Base-by-base conservation (phyloP, 169 alveolate species). In the Plasmodium knowlesi region DNA sequence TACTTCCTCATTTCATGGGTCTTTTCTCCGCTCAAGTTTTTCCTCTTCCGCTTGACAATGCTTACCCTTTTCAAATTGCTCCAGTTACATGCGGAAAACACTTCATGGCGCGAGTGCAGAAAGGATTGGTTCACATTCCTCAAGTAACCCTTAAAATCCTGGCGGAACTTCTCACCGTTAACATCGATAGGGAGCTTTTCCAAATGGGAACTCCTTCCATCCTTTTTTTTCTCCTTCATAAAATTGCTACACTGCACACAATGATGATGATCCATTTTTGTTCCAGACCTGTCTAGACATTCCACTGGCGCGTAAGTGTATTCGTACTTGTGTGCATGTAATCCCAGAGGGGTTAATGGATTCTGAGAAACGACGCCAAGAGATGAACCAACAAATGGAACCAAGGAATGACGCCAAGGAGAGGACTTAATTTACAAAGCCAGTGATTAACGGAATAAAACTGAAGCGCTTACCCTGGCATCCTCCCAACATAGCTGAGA, bases 1-100 rank as follows among this genome's bases (percentile, higher is more conserved):
- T 67, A 61, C 46, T 83, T 19, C n/a, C 30, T 5, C 25, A 57
- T 8, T 72, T 1, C 0, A 67, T 12, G 6, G 6, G 1, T 6
- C 76, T 67, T 67, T 67, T 22, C 37, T 10, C 1, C n/a, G 39
- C 37, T 16, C 76, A 19, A 67, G 14, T 67, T 5, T 8, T 30
- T 30, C 41, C 50, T 89, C 34, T 79, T 61, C 71, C 50, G 30
- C 81, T 78, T 80, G 46, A 25, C 19, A 1, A 5, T 79, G 19
- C 53, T 28, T 89, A 89, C 94, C 53, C 72, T 78, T 43, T 89
- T 83, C 89, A 89, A 79, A 72, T 50, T 57, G 50, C 70, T 70
- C 34, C 82, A 50, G 54, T 89, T 43, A 19, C 74, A 67, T 61
- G 94, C 41, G 19, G 41, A 41, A 32, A 79, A 89, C 34, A 67